Conservation (phyloP, 225 moss, liverwort and hornwort genomes). For the Asterella californica region DNA sequence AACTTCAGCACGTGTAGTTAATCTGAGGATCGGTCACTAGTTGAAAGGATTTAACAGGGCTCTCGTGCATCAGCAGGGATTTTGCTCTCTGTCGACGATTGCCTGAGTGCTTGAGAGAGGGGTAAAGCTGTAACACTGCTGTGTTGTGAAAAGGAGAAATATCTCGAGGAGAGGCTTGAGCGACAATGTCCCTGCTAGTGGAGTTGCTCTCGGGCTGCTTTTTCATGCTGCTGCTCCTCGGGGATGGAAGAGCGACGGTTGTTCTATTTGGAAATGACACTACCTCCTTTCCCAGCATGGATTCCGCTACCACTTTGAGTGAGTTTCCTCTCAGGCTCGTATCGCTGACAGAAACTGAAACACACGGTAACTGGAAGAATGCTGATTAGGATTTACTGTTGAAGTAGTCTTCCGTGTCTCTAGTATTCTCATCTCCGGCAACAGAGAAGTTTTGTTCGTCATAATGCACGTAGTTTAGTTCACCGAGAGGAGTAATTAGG, state of each 20-base stretch:
- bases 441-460: neutral
- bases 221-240: slow-evolving; percentile 5
- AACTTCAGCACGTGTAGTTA: neutral
- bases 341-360: neutral
- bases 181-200: slow-evolving; percentile 4
- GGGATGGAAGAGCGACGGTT: slow-evolving; percentile 28
- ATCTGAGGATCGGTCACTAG: neutral
- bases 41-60: neutral
- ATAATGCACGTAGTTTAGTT: neutral
- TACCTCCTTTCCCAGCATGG: slow-evolving; percentile 30
- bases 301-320: slow-evolving; percentile 25
- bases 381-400: neutral
- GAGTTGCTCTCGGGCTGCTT: neutral
- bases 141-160: neutral
- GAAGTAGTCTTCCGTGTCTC: neutral
- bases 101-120: no score
- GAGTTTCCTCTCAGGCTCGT: slow-evolving; percentile 2
- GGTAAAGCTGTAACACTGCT: neutral
- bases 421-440: neutral
- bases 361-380: neutral
- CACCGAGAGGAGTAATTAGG: neutral
- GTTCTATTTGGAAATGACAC: slow-evolving; percentile 29
- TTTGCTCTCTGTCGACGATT: neutral
- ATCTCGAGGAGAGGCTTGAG: neutral
- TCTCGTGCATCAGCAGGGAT: neutral